Base-by-base conservation (phyloP, 2,329 filamentous ascomycete genomes). In the Tolypocladium inflatum region DNA sequence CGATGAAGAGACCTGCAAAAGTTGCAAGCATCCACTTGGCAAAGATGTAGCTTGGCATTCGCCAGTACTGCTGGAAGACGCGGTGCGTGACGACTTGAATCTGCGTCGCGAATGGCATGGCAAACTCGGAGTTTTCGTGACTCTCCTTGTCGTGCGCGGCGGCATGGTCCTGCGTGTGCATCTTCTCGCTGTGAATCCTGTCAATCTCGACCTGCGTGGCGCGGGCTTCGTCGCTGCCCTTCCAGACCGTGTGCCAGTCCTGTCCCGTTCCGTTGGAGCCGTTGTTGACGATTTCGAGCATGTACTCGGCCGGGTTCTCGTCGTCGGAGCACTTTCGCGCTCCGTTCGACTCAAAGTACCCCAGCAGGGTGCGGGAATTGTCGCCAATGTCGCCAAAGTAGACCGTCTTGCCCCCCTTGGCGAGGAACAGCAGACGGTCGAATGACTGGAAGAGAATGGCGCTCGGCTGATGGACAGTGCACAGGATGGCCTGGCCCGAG, bases 11-110 rank as follows among this genome's bases (percentile, higher is more conserved):
- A 8, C 81, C 77, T 30, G 83, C 78, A 58, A 84, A 77, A 55
- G 81, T 62, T 2, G 74, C 85, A 21, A 93, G 80, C 1, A 79
- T 69, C 2, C 82, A 70, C 74, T 93, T 93, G 58, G 88, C 82
- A 70, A 90, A 88, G 66, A 94, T 85, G 72, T 94, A 94, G 13
- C 78, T 78, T 0, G 90, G 90, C 58, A 85, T 90, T 52, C 90
- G 82, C 89, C 90, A 93, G 77, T 92, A 92, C 68, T 94, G 90
- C 66, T 90, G 82, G 72, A 91, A 91, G 7, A 91, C 83, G 58
- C 90, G 85, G 10, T 78, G 64, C 2, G 83, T 84, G 48, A 90
- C 88, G 59, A 85, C 78, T 50, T 70, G 73, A 1, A 93, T 72
- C 67, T 96, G 91, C 0, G 75, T 66, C 0, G 59, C 60, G 66